These are phyloP conservation scores for Crithidia mellificae DNA, from an alignment of 208 protist genomes.

Conservation along the genomic window DNA sequence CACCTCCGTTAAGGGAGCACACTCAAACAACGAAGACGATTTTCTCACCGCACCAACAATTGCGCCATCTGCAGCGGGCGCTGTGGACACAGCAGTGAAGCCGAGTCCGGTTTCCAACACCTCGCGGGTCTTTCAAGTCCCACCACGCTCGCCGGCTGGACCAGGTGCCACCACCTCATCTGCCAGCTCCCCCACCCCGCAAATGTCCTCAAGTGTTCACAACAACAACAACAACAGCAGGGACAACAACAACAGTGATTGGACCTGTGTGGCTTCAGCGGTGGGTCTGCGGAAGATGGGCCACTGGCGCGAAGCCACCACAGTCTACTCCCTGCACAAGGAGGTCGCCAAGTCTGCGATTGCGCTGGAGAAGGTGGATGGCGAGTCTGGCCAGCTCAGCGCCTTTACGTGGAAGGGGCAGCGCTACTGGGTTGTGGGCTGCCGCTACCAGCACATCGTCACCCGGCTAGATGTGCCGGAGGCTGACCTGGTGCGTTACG, in stretches of 20 bases:
- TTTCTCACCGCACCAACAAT: too few species aligned
- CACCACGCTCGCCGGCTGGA: background rate
- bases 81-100: background rate
- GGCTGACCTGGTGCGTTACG: constrained; percentile 60
- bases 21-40: background rate
- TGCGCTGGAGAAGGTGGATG: constrained; percentile 71
- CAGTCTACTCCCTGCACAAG: constrained; percentile 37
- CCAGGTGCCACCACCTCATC: background rate
- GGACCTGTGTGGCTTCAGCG: constrained; percentile 36
- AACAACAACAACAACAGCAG: too few species aligned
- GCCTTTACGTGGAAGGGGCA: constrained; percentile 45
- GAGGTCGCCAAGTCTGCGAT: constrained; percentile 35
- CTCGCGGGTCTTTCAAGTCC: background rate
- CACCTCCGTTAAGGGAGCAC: background rate
- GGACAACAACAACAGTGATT: constrained; percentile 13
- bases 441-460: constrained; percentile 56
- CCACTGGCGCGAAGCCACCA: constrained; percentile 54
- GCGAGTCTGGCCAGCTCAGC: constrained; percentile 60
- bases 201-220: background rate
- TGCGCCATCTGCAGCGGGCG: background rate
- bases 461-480: constrained; percentile 64
- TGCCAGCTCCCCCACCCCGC: background rate
- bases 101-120: background rate
- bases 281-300: constrained; percentile 75
- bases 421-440: constrained; percentile 80